Conservation (phyloP, 2,329 filamentous ascomycete species). For the Claviceps sp. region DNA sequence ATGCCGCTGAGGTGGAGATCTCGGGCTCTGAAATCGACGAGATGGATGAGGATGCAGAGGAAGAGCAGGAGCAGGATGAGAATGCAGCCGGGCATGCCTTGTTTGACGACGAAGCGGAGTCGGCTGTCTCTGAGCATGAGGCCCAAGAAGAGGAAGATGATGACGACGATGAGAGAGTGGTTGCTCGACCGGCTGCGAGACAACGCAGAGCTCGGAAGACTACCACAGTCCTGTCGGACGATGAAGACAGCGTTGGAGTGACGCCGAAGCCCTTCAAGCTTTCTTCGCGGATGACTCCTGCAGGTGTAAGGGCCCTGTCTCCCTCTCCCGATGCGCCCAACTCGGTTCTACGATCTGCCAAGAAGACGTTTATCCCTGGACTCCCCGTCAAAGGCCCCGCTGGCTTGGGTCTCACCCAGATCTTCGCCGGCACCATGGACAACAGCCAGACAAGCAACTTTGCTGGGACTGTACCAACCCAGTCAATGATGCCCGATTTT, state of each 20-base stretch:
- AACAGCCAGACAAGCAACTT: conserved; percentile 27
- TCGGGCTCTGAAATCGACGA: conserved; percentile 32
- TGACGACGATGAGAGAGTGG: conserved; percentile 19
- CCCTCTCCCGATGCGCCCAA: conserved; percentile 38
- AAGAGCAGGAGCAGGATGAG: conserved; percentile 25
- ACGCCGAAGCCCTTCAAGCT: conserved; percentile 35
- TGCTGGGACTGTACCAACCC: conserved; percentile 18
- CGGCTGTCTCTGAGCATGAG: conserved; percentile 13
- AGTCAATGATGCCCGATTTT: conserved; percentile 44
- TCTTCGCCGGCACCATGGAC: conserved; percentile 80
- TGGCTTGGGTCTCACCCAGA: conserved; percentile 70
- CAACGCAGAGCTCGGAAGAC: conserved; percentile 38
- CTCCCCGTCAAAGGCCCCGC: conserved; percentile 47
- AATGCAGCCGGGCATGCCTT: conserved; percentile 14
- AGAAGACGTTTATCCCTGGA: conserved; percentile 57
- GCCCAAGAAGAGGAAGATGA: conserved; percentile 21
- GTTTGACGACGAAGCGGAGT: conserved; percentile 27
- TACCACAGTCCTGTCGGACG: conserved; percentile 45
- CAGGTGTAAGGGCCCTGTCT: conserved; percentile 29
- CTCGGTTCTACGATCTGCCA: conserved; percentile 54
- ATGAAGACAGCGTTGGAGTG: conserved; percentile 32
- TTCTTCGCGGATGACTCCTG: conserved; percentile 27
- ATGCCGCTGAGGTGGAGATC: conserved; percentile 26
- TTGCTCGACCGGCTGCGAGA: conserved; percentile 26
- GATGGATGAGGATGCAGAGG: conserved; percentile 17